phyloP scores from a whole-genome alignment of 1,284 basidiomycete genomes.

The Ceraceosorus bombacis region DNA sequence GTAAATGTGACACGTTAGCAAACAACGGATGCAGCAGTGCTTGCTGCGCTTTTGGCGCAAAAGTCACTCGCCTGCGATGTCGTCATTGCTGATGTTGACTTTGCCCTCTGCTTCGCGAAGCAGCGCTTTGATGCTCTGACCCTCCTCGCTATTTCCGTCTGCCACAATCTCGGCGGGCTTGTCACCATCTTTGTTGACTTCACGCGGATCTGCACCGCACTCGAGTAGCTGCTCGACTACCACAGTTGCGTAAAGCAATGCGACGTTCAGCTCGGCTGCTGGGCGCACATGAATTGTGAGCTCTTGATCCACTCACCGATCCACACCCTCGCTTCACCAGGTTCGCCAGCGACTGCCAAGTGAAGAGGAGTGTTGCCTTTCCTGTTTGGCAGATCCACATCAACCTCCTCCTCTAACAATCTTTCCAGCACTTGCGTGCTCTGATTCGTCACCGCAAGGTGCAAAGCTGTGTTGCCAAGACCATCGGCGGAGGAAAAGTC shows the following conservation, averaged over 20 bases:
- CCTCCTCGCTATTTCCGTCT: conserved; percentile 25
- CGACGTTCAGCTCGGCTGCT: neutral
- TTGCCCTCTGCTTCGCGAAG: conserved; percentile 1
- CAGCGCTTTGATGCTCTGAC: conserved; percentile 17
- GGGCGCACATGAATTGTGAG: neutral
- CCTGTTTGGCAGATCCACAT: conserved; percentile 72
- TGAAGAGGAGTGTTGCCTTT: conserved; percentile 75
- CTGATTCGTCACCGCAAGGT: conserved; percentile 34
- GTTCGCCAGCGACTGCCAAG: conserved; percentile 59
- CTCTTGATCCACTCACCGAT: conserved; percentile 46
- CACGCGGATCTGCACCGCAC: conserved; percentile 37
- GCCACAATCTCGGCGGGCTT: conserved; percentile 32
- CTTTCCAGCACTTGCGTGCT: conserved; percentile 32
- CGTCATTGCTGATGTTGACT: conserved; percentile 1
- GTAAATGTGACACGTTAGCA: no score
- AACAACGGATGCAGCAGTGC: no score
- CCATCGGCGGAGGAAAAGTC: conserved; percentile 41
- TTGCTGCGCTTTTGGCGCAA: no score
- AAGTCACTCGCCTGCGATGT: no score
- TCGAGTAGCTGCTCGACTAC: conserved; percentile 41
- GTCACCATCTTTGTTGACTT: conserved; percentile 36
- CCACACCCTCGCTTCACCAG: conserved; percentile 55
- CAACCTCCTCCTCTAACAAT: conserved; percentile 55
- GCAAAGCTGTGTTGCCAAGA: conserved; percentile 42
- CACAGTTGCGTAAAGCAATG: no score